phyloP scores from a whole-genome alignment of 441 rosid genomes.

The Gossypium trilobum region DNA sequence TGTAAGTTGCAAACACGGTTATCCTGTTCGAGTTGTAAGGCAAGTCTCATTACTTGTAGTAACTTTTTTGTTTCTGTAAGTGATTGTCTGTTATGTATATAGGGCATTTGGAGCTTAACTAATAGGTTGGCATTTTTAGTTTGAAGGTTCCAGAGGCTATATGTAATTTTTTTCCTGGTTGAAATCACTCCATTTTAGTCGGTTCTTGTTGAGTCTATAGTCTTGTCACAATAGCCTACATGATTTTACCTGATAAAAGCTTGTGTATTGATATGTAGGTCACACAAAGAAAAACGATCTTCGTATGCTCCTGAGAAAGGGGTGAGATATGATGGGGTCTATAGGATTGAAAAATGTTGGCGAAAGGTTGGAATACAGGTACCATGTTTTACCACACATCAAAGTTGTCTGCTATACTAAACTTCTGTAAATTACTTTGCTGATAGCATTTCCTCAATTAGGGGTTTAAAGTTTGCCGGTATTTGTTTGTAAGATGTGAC shows the following conservation, averaged over 20 bases:
- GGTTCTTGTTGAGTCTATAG: neutral
- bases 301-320: constrained; percentile 54
- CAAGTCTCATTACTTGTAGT: constrained; percentile 17
- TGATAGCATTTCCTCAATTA: constrained; percentile 13
- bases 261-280: constrained; percentile 23
- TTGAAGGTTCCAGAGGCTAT: neutral
- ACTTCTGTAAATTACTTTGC: constrained; percentile 1
- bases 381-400: neutral
- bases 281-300: constrained; percentile 60
- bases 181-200: neutral
- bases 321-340: constrained; percentile 54
- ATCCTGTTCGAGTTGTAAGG: constrained; percentile 68
- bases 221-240: neutral
- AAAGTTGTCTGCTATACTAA: neutral
- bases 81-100: neutral
- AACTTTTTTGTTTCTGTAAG: neutral
- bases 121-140: neutral
- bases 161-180: neutral
- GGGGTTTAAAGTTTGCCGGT: constrained; percentile 58
- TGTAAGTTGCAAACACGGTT: constrained; percentile 54
- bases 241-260: neutral
- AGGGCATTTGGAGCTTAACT: neutral
- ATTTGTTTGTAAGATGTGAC: constrained; percentile 63
- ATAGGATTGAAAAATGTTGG: constrained; percentile 65
- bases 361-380: constrained; percentile 53